phyloP scores from a whole-genome alignment of 192 early-diverging fungal genomes.

The Thamnidium elegans region DNA sequence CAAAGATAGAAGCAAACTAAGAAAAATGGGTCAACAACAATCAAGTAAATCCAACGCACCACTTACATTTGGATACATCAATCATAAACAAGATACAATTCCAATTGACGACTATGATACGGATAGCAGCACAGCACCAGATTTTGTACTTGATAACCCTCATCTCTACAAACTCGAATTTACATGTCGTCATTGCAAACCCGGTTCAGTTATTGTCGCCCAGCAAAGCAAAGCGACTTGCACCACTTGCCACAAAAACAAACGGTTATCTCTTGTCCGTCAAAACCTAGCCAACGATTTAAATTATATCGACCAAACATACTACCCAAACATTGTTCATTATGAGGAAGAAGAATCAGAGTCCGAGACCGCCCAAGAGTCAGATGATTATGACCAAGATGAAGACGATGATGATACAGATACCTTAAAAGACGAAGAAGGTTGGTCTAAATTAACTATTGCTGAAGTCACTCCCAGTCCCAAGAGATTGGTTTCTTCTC shows the following conservation, averaged over 20 bases:
- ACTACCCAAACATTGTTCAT: slow-evolving; percentile 21
- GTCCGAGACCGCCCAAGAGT: neutral
- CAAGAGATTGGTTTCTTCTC: slow-evolving; percentile 4
- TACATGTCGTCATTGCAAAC: slow-evolving; percentile 4
- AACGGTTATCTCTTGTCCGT: slow-evolving; percentile 21
- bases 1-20: too few relatives aligned
- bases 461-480: slow-evolving; percentile 9
- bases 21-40: slow-evolving; percentile 18
- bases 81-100: slow-evolving; percentile 1
- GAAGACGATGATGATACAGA: slow-evolving; percentile 16
- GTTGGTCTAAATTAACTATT: slow-evolving; percentile 17
- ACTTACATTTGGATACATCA: slow-evolving; percentile 25
- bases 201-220: neutral
- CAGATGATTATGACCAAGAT: too few relatives aligned
- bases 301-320: slow-evolving; percentile 35
- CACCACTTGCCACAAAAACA: slow-evolving; percentile 10
- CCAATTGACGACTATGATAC: neutral
- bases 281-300: slow-evolving; percentile 26
- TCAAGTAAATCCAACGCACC: slow-evolving; percentile 23
- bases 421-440: slow-evolving; percentile 16
- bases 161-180: slow-evolving; percentile 24
- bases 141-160: slow-evolving; percentile 23
- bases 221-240: neutral
- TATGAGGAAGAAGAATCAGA: neutral
- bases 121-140: neutral